Percentiles rank a stretch among this genome's conserved stretches.
Evolutionary conservation across 805 yeast genomes (phyloP).

Genomic region (Jamesozyma piceae): DNA sequence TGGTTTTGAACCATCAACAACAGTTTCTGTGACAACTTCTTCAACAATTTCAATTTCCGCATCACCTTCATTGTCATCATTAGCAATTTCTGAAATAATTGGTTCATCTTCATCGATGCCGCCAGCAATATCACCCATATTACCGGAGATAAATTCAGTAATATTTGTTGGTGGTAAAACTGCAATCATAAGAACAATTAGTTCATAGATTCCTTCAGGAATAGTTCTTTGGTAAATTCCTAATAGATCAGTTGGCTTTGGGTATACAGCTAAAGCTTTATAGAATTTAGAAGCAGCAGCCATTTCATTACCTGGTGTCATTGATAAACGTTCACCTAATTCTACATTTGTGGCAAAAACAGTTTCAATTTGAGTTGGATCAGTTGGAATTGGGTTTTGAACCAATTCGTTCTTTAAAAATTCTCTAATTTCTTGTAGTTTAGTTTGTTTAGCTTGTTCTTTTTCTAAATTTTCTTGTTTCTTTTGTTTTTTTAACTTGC

Average conservation of each 20-base stretch:
- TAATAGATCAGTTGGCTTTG: slow-evolving; percentile 87
- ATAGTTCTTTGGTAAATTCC: slow-evolving; percentile 84
- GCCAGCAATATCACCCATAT: slow-evolving; percentile 35
- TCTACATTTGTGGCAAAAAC: slow-evolving; percentile 79
- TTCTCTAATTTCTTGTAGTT: slow-evolving; percentile 50
- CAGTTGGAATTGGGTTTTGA: slow-evolving; percentile 68
- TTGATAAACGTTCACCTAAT: slow-evolving; percentile 72
- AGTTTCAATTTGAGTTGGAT: slow-evolving; percentile 59
- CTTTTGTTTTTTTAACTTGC: slow-evolving; percentile 52
- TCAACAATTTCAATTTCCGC: slow-evolving; percentile 1
- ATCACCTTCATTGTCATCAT: slow-evolving; percentile 1
- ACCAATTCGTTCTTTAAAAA: slow-evolving; percentile 56
- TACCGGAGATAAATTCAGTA: slow-evolving; percentile 4
- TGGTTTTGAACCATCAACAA: background rate
- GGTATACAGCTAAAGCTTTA: slow-evolving; percentile 87
- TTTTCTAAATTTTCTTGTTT: slow-evolving; percentile 37
- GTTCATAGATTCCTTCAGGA: slow-evolving; percentile 73
- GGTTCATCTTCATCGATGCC: slow-evolving; percentile 8
- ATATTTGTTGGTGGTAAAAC: slow-evolving; percentile 75
- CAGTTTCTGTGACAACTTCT: background rate
- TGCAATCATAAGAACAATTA: slow-evolving; percentile 81
- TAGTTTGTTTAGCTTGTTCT: slow-evolving; percentile 44
- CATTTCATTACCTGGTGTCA: slow-evolving; percentile 55
- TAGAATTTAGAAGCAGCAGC: slow-evolving; percentile 87
- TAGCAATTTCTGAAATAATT: slow-evolving; percentile 3